Percentiles rank a stretch among this genome's conserved stretches.
These are phyloP conservation scores for Rhizopogon roseolus DNA, from an alignment of 768 basidiomycete genomes.

Conservation along the genomic window DNA sequence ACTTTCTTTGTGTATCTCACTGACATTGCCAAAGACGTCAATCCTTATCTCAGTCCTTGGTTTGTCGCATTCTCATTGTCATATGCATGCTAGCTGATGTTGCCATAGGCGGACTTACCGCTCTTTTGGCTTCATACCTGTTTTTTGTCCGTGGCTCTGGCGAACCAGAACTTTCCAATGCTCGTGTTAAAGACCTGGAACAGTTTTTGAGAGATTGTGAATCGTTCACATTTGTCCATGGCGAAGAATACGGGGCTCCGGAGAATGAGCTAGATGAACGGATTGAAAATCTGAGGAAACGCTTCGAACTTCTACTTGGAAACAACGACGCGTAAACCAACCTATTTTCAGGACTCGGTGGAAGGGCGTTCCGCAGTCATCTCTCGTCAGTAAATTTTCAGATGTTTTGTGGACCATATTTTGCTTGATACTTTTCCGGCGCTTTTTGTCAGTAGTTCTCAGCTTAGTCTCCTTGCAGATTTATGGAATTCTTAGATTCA, in stretches of 20 bases:
- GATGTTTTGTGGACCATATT: no score
- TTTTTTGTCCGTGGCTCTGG: conserved; percentile 31
- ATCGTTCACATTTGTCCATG: conserved; percentile 28
- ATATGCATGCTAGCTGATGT: neutral
- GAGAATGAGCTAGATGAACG: neutral
- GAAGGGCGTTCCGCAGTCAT: no score
- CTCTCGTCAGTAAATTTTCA: no score
- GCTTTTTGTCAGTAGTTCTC: no score
- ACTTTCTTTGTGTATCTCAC: neutral
- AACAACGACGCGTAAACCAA: conserved; percentile 9
- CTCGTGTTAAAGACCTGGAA: conserved; percentile 23
- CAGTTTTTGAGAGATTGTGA: conserved; percentile 31
- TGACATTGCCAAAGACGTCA: conserved; percentile 13
- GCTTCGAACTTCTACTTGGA: conserved; percentile 31
- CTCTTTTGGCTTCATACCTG: conserved; percentile 34
- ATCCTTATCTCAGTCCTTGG: conserved; percentile 26
- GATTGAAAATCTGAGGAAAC: conserved; percentile 23
- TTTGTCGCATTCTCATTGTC: neutral
- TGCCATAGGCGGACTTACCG: conserved; percentile 25
- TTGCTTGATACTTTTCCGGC: no score
- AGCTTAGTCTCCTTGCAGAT: no score
- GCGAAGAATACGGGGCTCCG: conserved; percentile 11
- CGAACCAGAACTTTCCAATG: conserved; percentile 28
- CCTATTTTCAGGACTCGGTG: no score
- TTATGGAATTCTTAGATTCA: no score